Percentiles rank a stretch among this genome's conserved stretches.
Conservation (phyloP, 2,329 filamentous ascomycete genomes). For the Rhytidhysteron rufulum region DNA sequence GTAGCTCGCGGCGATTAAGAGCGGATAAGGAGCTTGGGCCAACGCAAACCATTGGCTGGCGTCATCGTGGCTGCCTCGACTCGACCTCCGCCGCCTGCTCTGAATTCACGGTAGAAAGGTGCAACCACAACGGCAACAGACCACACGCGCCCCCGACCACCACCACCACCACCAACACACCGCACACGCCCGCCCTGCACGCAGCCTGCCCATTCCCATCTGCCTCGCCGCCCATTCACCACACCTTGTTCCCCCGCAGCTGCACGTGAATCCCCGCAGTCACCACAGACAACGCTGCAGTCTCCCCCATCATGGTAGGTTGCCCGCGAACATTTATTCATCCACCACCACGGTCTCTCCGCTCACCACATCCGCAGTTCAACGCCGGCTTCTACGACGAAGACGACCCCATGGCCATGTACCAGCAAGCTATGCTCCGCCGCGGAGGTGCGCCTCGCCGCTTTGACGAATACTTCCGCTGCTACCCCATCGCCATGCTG, state of each 20-base stretch:
- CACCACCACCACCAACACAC: background rate
- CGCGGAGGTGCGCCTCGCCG: conserved; percentile 59
- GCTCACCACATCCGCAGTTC: conserved; percentile 27
- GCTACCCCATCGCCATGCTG: conserved; percentile 93
- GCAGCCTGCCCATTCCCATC: too few relatives aligned
- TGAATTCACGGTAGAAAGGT: too few relatives aligned
- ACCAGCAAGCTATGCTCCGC: conserved; percentile 51
- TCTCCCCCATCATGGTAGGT: conserved; percentile 27
- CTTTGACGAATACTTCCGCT: conserved; percentile 98
- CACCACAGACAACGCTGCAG: background rate
- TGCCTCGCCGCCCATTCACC: background rate
- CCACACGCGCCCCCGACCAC: background rate
- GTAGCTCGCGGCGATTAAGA: background rate
- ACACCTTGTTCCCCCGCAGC: background rate
- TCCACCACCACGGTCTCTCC: too few relatives aligned
- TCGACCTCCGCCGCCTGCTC: background rate
- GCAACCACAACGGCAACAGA: too few relatives aligned
- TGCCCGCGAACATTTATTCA: too few relatives aligned
- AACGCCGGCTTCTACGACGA: conserved; percentile 49
- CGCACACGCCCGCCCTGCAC: background rate
- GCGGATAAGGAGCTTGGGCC: conserved; percentile 16
- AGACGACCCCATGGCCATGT: conserved; percentile 52
- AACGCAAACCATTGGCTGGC: conserved; percentile 5
- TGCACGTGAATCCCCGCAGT: background rate
- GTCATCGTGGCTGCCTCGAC: conserved; percentile 3